Evolutionary conservation across 805 yeast genomes (phyloP).

Genomic region (Spathaspora arborariae): DNA sequence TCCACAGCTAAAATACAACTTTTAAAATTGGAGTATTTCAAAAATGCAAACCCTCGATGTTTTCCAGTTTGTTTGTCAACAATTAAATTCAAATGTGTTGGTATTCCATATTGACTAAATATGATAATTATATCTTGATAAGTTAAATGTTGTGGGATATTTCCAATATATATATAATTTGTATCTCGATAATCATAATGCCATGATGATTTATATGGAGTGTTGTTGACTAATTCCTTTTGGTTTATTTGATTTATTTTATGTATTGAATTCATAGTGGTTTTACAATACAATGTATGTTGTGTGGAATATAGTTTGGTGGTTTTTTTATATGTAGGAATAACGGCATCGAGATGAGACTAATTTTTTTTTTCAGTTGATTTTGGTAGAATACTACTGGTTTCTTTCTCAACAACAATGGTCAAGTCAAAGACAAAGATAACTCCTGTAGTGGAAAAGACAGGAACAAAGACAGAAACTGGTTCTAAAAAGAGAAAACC

Average conservation of each 20-base stretch:
- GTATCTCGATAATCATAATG: constrained; percentile 79
- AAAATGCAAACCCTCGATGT: constrained; percentile 62
- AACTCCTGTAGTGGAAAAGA: constrained; percentile 1
- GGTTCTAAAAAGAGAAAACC: constrained; percentile 14
- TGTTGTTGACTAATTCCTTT: constrained; percentile 60
- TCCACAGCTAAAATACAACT: constrained; percentile 85
- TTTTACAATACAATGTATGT: background rate
- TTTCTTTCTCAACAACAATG: constrained; percentile 4
- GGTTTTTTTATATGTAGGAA: background rate
- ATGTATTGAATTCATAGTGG: constrained; percentile 37
- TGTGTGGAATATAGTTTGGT: background rate
- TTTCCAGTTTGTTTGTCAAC: constrained; percentile 49
- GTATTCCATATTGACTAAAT: constrained; percentile 88
- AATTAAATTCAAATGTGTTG: constrained; percentile 67
- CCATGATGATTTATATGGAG: constrained; percentile 74
- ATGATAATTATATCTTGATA: constrained; percentile 75
- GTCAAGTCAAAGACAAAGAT: constrained; percentile 7
- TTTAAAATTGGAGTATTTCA: constrained; percentile 78
- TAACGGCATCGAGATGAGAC: constrained; percentile 5
- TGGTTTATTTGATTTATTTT: constrained; percentile 57
- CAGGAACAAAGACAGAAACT: constrained; percentile 2
- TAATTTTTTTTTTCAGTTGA: constrained; percentile 1
- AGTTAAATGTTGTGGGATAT: constrained; percentile 58
- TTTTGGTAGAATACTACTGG: background rate
- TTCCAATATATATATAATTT: constrained; percentile 75